Base-by-base conservation (phyloP, 2,329 filamentous ascomycete genomes). In the Celoporthe dispersa region DNA sequence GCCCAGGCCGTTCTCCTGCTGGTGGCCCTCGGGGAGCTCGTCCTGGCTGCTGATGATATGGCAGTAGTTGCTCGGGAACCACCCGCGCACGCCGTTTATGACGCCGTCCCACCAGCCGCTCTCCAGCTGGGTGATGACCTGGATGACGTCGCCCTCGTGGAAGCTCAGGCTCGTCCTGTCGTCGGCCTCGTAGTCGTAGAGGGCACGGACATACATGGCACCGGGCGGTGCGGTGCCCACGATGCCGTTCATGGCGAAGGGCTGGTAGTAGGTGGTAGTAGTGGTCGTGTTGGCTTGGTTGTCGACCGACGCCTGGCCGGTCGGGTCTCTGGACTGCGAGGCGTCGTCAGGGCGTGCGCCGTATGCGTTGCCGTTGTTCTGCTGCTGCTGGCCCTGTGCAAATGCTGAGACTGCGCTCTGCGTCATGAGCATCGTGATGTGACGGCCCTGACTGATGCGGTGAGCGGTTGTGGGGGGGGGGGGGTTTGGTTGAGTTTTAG, bases 101-200 rank as follows among this genome's bases (percentile, higher is more conserved):
- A 99, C 94, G 64, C 96, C 96, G 83, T 99, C 96, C 96, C 96
- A 99, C 96, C 96, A 99, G 69, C 96, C 96, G 77, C 94, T 98
- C 81, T 99, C 96, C 69, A 98, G 87, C 82, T 98, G 95, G 67
- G 96, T 99, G 76, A 99, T 95, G 76, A 99, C 96, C 83, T 98
- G 95, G 77, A 99, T 99, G 75, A 98, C 90, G 82, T 99, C 96
- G 77, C 96, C 96, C 80, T 97, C 92, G 76, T 94, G 93, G 81
- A 99, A 99, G 82, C 94, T 98, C 79, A 99, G 84, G 83, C 94
- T 98, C 63, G 95, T 98, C 76, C 94, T 91, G 82, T 99, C 96
- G 83, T 99, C 95, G 77, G 96, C 94, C 78, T 98, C 94, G 84
- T 98, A 99, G 84, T 98, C 94, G 85, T 98, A 99, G 73, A 98